phyloP scores from a whole-genome alignment of 1,139 yeast species.

The Yamadazyma taylorii region DNA sequence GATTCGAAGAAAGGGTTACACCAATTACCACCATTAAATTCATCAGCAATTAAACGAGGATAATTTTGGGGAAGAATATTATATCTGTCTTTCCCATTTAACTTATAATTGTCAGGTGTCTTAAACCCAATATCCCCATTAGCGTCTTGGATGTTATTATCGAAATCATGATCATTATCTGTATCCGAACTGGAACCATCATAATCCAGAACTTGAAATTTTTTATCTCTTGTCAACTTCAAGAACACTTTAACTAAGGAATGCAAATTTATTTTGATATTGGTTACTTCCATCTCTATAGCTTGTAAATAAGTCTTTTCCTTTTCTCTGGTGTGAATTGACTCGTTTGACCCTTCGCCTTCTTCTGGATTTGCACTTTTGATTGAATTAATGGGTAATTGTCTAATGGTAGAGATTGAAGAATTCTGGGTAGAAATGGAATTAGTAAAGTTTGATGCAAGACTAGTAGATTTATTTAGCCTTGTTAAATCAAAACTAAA shows the following conservation, averaged over 20 bases:
- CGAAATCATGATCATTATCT: slow-evolving; percentile 28
- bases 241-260: slow-evolving; percentile 28
- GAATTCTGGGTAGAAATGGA: slow-evolving; percentile 22
- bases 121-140: slow-evolving; percentile 7
- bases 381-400: slow-evolving; percentile 17
- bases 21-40: slow-evolving; percentile 75
- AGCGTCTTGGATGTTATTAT: not conserved
- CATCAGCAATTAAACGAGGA: slow-evolving; percentile 64
- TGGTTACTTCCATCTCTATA: slow-evolving; percentile 37
- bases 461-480: slow-evolving; percentile 30
- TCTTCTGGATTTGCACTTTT: slow-evolving; percentile 7
- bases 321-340: slow-evolving; percentile 6
- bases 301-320: slow-evolving; percentile 32
- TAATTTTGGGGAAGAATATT: slow-evolving; percentile 59
- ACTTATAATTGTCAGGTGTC: not conserved
- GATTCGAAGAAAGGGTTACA: slow-evolving; percentile 61
- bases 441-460: slow-evolving; percentile 13
- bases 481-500: slow-evolving; percentile 34
- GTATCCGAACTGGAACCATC: slow-evolving; percentile 36
- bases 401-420: slow-evolving; percentile 27
- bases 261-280: slow-evolving; percentile 32
- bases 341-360: slow-evolving; percentile 1
- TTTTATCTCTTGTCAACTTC: slow-evolving; percentile 34
- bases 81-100: slow-evolving; percentile 34
- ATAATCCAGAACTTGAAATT: slow-evolving; percentile 35